These are phyloP conservation scores for Biancaea sappan DNA, from an alignment of 306 rosid genomes.

Conservation along the genomic window DNA sequence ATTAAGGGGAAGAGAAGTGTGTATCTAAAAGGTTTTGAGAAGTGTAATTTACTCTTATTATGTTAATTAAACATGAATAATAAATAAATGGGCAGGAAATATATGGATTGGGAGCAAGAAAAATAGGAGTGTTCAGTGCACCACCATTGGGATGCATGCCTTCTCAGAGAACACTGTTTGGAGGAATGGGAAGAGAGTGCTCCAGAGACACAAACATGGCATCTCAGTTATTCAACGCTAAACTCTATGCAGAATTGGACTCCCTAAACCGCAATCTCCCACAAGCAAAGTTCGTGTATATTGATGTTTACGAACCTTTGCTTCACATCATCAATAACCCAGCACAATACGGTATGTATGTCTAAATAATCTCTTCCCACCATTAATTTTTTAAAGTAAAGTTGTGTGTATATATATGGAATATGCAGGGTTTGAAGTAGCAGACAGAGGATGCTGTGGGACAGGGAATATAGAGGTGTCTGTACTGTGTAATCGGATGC, in stretches of 20 bases:
- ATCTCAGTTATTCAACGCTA: conserved; percentile 48
- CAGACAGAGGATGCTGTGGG: conserved; percentile 54
- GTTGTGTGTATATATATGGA: too few species aligned
- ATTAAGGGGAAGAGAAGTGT: too few species aligned
- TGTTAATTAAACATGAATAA: not conserved
- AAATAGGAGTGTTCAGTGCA: conserved; percentile 44
- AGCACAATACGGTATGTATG: conserved; percentile 39
- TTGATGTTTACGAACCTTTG: conserved; percentile 48
- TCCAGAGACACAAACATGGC: conserved; percentile 40
- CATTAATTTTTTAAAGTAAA: not conserved
- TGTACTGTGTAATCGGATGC: conserved; percentile 42
- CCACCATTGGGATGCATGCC: conserved; percentile 70
- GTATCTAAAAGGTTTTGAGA: too few species aligned
- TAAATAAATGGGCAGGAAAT: conserved; percentile 32
- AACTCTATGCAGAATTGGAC: conserved; percentile 30
- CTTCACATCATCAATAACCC: conserved; percentile 50
- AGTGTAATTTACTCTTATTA: too few species aligned
- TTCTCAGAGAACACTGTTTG: conserved; percentile 48
- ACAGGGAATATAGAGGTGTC: conserved; percentile 58
- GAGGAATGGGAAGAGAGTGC: conserved; percentile 49
- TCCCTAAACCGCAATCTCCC: conserved; percentile 33
- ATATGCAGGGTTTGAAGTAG: conserved; percentile 47
- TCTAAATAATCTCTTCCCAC: not conserved
- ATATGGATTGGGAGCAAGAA: conserved; percentile 45
- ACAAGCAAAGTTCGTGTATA: conserved; percentile 37